Conservation (phyloP, 1,284 basidiomycete species). For the Ustilago nuda region DNA sequence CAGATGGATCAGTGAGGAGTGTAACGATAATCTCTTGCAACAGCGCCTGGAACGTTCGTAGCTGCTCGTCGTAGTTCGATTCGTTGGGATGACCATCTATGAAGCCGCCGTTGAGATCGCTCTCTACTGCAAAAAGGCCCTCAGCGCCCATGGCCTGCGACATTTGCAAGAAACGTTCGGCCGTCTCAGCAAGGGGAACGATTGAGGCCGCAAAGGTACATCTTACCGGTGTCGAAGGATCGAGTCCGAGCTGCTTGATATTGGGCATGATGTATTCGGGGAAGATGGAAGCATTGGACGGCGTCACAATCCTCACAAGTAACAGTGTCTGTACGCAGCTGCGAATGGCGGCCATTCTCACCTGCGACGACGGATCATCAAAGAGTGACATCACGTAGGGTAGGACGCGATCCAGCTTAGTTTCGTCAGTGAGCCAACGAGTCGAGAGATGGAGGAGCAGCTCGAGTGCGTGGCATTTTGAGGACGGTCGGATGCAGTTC, state of each 20-base stretch:
- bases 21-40: slow-evolving; percentile 89
- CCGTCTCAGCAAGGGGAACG: slow-evolving; percentile 83
- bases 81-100: slow-evolving; percentile 51
- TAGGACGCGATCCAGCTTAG: slow-evolving; percentile 91
- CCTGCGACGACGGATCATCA: slow-evolving; percentile 83
- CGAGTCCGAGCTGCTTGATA: slow-evolving; percentile 81
- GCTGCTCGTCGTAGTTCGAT: slow-evolving; percentile 63
- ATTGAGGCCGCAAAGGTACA: slow-evolving; percentile 89
- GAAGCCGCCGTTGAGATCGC: slow-evolving; percentile 77
- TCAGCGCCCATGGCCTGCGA: slow-evolving; percentile 87
- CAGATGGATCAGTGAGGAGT: slow-evolving; percentile 73
- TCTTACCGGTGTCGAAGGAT: slow-evolving; percentile 87
- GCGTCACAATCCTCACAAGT: slow-evolving; percentile 86
- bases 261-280: slow-evolving; percentile 96
- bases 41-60: slow-evolving; percentile 84
- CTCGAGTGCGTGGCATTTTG: slow-evolving; percentile 86
- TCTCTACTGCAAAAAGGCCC: slow-evolving; percentile 78
- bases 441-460: slow-evolving; percentile 84
- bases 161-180: slow-evolving; percentile 88
- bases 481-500: slow-evolving; percentile 86
- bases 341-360: slow-evolving; percentile 77
- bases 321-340: slow-evolving; percentile 86
- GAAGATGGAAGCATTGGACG: slow-evolving; percentile 85
- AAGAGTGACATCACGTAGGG: slow-evolving; percentile 91
- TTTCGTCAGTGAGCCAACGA: slow-evolving; percentile 86